Evolutionary conservation across 2,329 filamentous ascomycete species (phyloP), one percentile per base, ranked within the genome.

Genomic region (Raffaelea albimanens): DNA sequence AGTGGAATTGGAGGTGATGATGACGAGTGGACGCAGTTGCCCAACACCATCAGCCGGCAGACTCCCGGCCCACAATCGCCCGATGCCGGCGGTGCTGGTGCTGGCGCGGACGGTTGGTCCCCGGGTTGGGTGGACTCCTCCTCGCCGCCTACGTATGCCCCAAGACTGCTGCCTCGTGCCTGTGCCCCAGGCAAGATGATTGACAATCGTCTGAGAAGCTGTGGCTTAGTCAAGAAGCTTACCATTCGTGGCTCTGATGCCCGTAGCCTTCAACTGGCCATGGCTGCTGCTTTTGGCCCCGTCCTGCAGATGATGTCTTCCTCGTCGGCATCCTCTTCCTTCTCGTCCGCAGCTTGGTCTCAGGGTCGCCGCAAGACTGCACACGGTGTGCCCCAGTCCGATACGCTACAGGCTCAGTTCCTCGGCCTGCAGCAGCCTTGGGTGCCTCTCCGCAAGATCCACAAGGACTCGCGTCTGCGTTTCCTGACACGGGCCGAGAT

Each of bases 381-480:
- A 53, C 58, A 51, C 11, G 22, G 8, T 25, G 25, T 13, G 19
- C 36, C 19, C 4, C 57, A 10, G 3, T 48, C 48, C n/a, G 49
- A 51, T 9, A 48, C 45, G 29, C 53, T 61, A 4, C 65, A 67
- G 11, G 56, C 64, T 4, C 67, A 67, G 38, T 80, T 74, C 45
- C 66, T 82, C 19, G 85, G 81, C 5, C 68, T 90, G 18, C 73
- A 76, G 46, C 80, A 83, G 40, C 64, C 76, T 0, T 87, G 85
- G 75, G 74, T 90, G n/a, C 86, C 86, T 5, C 68, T 91, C 18
- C 78, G 85, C 44, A 90, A 90, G 61, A 68, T 87, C 3, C 78
- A 85, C 59, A 87, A 84, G 58, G 83, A 87, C 49, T 82, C 82
- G 0, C 76, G 80, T 22, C 71, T 91, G 7, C 78, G 80, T 1